Conservation (phyloP, 306 rosid genomes). For the Clitoria ternatea region DNA sequence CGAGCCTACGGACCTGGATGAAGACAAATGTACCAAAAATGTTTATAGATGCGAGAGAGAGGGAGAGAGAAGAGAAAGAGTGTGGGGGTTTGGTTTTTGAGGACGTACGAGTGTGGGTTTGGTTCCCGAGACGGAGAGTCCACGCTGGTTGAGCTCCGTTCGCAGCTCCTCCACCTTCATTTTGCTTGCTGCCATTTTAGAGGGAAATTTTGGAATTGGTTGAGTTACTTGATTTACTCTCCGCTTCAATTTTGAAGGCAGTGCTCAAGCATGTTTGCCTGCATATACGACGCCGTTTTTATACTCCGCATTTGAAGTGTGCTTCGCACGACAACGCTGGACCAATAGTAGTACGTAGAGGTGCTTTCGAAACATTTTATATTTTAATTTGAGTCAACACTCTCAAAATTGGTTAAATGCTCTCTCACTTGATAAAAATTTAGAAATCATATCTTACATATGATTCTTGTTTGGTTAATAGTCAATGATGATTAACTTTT, state of each 20-base stretch:
- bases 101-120: slow-evolving; percentile 62
- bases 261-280: background rate
- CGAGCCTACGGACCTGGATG: slow-evolving; percentile 60
- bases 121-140: slow-evolving; percentile 61
- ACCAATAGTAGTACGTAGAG: too few species aligned
- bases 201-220: background rate
- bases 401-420: too few species aligned
- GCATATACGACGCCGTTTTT: slow-evolving; percentile 17
- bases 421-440: too few species aligned
- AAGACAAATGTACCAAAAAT: background rate
- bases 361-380: too few species aligned
- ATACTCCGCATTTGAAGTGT: background rate
- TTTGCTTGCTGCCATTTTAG: slow-evolving; percentile 60
- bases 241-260: background rate
- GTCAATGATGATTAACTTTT: too few species aligned
- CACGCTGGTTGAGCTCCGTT: slow-evolving; percentile 58
- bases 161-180: slow-evolving; percentile 79
- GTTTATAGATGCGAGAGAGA: background rate
- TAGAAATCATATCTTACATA: too few species aligned
- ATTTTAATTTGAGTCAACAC: too few species aligned
- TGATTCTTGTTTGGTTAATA: too few species aligned
- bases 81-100: background rate
- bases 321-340: background rate
- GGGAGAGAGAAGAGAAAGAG: too few species aligned
- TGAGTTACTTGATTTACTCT: background rate